phyloP scores from a whole-genome alignment of 306 rosid genomes.

The Quercus cerris region DNA sequence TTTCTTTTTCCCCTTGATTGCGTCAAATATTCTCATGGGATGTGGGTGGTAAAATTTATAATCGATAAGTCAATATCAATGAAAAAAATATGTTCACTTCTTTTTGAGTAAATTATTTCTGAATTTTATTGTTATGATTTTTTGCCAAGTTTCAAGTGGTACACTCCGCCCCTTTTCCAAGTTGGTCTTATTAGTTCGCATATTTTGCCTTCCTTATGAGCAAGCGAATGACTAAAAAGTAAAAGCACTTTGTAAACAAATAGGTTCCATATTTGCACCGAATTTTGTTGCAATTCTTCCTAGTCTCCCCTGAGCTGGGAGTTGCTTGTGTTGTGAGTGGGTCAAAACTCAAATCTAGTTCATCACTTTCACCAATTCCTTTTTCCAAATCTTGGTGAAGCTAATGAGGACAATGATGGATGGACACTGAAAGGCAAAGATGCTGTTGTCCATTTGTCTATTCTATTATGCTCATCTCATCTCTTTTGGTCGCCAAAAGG shows the following conservation, averaged over 20 bases:
- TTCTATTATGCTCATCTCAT: too few relatives aligned
- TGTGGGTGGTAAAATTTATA: conserved; percentile 47
- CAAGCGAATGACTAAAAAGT: too few relatives aligned
- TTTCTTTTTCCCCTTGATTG: conserved; percentile 5
- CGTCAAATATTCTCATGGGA: conserved; percentile 35
- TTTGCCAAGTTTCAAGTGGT: background rate
- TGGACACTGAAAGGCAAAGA: conserved; percentile 22
- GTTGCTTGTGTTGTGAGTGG: too few relatives aligned
- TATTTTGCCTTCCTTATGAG: too few relatives aligned
- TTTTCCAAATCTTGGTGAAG: conserved; percentile 18
- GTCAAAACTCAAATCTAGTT: too few relatives aligned
- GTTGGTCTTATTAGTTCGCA: too few relatives aligned
- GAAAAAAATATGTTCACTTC: conserved; percentile 19
- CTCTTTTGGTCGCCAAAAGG: too few relatives aligned
- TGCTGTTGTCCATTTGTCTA: background rate
- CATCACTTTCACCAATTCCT: conserved; percentile 10
- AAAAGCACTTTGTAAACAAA: too few relatives aligned
- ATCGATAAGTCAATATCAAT: conserved; percentile 34
- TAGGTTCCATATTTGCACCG: too few relatives aligned
- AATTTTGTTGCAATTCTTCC: too few relatives aligned
- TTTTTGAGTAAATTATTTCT: background rate
- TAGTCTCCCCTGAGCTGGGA: too few relatives aligned
- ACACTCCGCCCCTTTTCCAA: too few relatives aligned
- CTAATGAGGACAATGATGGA: conserved; percentile 9
- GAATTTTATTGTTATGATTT: background rate